Percentiles rank a stretch among this genome's conserved stretches.
Conservation (phyloP, 441 rosid genomes). For the Populus hybrid region DNA sequence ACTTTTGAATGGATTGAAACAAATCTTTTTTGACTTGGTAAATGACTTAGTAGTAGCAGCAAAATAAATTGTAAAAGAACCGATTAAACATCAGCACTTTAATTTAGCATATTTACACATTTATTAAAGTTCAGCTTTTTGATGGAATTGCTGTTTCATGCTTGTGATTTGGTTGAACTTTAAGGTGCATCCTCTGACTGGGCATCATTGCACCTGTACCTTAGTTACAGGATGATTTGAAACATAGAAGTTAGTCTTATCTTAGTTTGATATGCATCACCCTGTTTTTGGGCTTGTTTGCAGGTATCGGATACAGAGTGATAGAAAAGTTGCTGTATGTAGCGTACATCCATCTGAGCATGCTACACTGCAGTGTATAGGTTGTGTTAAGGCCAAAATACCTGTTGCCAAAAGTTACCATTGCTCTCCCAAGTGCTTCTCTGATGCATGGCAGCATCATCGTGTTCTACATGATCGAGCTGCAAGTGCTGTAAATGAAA, state of each 20-base stretch:
- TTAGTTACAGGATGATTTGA: background rate
- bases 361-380: slow-evolving; percentile 93
- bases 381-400: slow-evolving; percentile 84
- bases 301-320: slow-evolving; percentile 97
- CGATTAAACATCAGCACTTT: background rate
- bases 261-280: background rate
- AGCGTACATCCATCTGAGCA: slow-evolving; percentile 94
- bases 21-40: background rate
- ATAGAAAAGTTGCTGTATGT: slow-evolving; percentile 84
- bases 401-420: slow-evolving; percentile 92
- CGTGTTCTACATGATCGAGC: slow-evolving; percentile 95
- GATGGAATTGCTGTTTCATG: slow-evolving; percentile 1
- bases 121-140: background rate
- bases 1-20: background rate
- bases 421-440: slow-evolving; percentile 91
- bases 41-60: background rate
- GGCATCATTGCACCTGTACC: slow-evolving; percentile 5
- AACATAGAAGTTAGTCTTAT: background rate
- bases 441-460: slow-evolving; percentile 99
- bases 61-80: background rate
- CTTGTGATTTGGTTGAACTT: background rate
- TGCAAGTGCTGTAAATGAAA: slow-evolving; percentile 78
- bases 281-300: slow-evolving; percentile 22
- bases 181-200: slow-evolving; percentile 7
- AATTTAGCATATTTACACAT: background rate